Evolutionary conservation across 805 yeast species (phyloP), one percentile per base, ranked within the genome.

Genomic region (Danielia reshetovae): DNA sequence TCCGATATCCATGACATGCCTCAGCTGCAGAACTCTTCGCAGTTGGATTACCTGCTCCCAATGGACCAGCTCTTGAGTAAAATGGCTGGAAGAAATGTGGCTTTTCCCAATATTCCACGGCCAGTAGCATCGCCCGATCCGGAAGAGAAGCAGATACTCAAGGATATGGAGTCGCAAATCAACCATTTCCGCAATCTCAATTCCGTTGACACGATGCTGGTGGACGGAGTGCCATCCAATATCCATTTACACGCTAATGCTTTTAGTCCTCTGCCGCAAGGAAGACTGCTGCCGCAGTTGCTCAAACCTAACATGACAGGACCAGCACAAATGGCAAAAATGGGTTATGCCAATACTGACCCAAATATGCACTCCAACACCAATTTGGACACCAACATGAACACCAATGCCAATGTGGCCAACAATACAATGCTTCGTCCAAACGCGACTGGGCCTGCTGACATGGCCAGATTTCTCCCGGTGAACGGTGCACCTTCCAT

Each of bases 111-210:
- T 36, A 35, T 29, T 29, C 24, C 26, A 24, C 33, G 34, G 40
- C 25, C 24, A 4, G 12, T 42, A 12, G 27, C 44, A 18, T 49
- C 55, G 25, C 55, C 50, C 30, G 75, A 73, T 15, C 79, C 74
- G 28, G 82, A 81, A 42, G 94, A 84, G 40, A 80, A 75, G 43
- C 83, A 81, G 46, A 83, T 79, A 29, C 64, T 83, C 21, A 75
- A 75, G 41, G 89, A 81, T 44, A 81, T 83, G 79, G 83, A 78
- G 46, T 81, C 83, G 9, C 81, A 83, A 10, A 74, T 82, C 36
- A 78, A 78, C 42, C 60, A 55, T 31, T 87, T 87, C 59, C 81
- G 77, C 33, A 80, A 84, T 50, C 81, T 87, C 36, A 75, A 79
- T 43, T 52, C 65, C 18, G 86, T 85, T 24, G 96, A 87, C 53